Evolutionary conservation across 2,329 filamentous ascomycete genomes (phyloP).

Genomic region (Aspergillus pseudotamarii): DNA sequence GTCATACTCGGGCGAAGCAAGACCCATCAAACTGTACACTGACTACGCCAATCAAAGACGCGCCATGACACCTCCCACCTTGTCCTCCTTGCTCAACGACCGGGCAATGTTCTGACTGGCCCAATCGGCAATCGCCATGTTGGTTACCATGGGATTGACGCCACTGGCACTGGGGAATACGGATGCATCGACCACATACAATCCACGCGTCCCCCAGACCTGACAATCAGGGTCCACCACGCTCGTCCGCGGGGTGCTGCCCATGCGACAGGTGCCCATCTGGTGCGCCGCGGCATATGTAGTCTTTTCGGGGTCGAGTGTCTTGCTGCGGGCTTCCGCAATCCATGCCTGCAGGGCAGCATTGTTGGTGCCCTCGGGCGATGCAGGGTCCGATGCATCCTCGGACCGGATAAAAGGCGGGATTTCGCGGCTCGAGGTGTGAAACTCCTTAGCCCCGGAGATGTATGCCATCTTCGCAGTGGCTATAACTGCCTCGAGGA

Average conservation of each 20-base stretch:
- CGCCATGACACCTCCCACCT: slow-evolving; percentile 22
- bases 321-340: slow-evolving; percentile 47
- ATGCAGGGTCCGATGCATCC: slow-evolving; percentile 23
- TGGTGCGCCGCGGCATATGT: slow-evolving; percentile 53
- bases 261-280: slow-evolving; percentile 56
- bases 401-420: slow-evolving; percentile 62
- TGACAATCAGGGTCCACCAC: slow-evolving; percentile 50
- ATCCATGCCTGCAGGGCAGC: slow-evolving; percentile 59
- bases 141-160: slow-evolving; percentile 56
- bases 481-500: slow-evolving; percentile 71
- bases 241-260: slow-evolving; percentile 40
- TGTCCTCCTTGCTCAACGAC: slow-evolving; percentile 25
- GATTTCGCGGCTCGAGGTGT: slow-evolving; percentile 64
- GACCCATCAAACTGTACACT: neutral
- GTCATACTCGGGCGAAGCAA: neutral
- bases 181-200: slow-evolving; percentile 54
- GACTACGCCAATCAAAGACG: slow-evolving; percentile 21
- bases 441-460: slow-evolving; percentile 78
- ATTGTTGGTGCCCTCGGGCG: slow-evolving; percentile 55
- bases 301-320: slow-evolving; percentile 50
- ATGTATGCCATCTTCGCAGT: slow-evolving; percentile 77
- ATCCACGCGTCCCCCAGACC: slow-evolving; percentile 50
- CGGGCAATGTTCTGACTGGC: slow-evolving; percentile 45
- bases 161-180: slow-evolving; percentile 55
- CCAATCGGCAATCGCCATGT: slow-evolving; percentile 54